A percentile compares a stretch with the other conserved stretches of the same genome.
Evolutionary conservation across 805 yeast genomes (phyloP).

Genomic region (Maudiozyma pseudohumilis): DNA sequence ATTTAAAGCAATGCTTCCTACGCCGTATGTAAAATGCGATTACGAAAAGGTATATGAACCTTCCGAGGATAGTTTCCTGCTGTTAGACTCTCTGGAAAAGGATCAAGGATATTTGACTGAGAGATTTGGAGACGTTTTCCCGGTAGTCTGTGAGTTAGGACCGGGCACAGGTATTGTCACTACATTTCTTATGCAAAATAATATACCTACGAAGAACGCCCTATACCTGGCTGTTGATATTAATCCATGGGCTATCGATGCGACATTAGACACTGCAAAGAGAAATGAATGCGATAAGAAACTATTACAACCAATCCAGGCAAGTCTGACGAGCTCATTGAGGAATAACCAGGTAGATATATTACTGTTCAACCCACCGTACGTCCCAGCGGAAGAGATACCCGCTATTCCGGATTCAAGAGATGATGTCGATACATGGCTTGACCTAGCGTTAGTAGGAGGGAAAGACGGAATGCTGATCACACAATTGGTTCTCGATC

Average conservation of each 20-base stretch:
- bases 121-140: conserved; percentile 27
- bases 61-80: conserved; percentile 80
- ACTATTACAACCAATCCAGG: conserved; percentile 41
- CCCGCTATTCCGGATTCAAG: conserved; percentile 45
- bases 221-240: conserved; percentile 65
- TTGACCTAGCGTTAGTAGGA: conserved; percentile 83
- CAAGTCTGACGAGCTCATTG: conserved; percentile 46
- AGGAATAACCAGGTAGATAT: conserved; percentile 47
- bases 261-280: conserved; percentile 39
- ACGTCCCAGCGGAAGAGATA: conserved; percentile 78
- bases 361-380: conserved; percentile 88
- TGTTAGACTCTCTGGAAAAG: conserved; percentile 70
- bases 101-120: conserved; percentile 34
- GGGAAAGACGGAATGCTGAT: conserved; percentile 87
- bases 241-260: conserved; percentile 63
- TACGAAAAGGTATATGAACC: conserved; percentile 85
- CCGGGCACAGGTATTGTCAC: conserved; percentile 88
- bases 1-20: conserved; percentile 52
- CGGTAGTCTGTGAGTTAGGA: conserved; percentile 75
- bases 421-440: conserved; percentile 53
- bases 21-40: conserved; percentile 59
- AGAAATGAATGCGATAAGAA: conserved; percentile 24
- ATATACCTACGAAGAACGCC: conserved; percentile 35
- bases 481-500: conserved; percentile 53
- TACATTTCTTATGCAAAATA: conserved; percentile 52